Evolutionary conservation across 257 asterid genomes (phyloP), one percentile per base, ranked within the genome.

Genomic region (Ocimum tenuiflorum): DNA sequence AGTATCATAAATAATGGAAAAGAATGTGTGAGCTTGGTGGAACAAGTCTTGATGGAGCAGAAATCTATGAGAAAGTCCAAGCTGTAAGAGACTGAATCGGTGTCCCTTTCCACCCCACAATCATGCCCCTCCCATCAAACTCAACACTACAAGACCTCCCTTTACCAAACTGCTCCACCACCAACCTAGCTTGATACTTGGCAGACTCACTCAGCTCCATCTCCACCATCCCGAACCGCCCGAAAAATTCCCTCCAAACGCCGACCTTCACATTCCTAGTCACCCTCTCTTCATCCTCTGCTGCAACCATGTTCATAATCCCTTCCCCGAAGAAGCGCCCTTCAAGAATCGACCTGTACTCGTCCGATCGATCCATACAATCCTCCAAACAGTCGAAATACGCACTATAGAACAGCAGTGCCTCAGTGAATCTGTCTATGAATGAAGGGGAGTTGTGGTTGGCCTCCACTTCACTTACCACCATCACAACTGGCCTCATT

Each of bases 191-290:
- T 50, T 85, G 88, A 68, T 76, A 78, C 74, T 66, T 60, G 0
- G 86, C 68, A 1, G 83, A 78, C 61, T 75, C 79, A 57, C 91
- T 78, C 9, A 82, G 75, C 35, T 80, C 86, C 14, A 70, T 60
- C 29, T 80, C 88, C 55, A 22, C 58, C 79, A 84, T 78, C 14
- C 91, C 84, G 54, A 81, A 80, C 67, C 88, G 54, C 51, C 35
- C 45, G 0, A 87, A 73, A 47, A 64, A 87, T 58, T 80, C 83
- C 72, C 91, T 82, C 95, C 95, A 87, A 0, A 87, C 95, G n/a
- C 80, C 72, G n/a, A 79, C 15, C 54, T 68, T 87, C 55, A 82
- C 91, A 49, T 73, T 85, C 60, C 95, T 57, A 4, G 69, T 72
- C 48, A 80, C 56, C 70, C 95, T 72, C 11, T 81, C 75, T n/a